Evolutionary conservation across 257 asterid genomes (phyloP).

Genomic region (Nicotiana obtusifolia): DNA sequence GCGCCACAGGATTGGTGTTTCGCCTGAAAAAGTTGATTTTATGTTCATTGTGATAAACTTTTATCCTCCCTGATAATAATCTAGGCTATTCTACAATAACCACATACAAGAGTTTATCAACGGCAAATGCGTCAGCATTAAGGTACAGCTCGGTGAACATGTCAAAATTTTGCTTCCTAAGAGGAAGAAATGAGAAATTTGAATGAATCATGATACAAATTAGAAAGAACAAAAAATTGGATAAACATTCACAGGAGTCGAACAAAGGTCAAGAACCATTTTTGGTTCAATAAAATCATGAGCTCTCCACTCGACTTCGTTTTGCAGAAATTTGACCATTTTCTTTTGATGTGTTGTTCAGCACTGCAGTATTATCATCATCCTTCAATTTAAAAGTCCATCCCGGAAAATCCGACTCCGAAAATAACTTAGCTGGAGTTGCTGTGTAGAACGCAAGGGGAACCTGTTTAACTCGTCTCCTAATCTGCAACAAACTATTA

Average conservation of each 20-base stretch:
- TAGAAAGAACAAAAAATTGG: not conserved
- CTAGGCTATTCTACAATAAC: not conserved
- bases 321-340: constrained; percentile 26
- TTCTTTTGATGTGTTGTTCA: constrained; percentile 14
- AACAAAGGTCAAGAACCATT: not conserved
- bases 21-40: no score
- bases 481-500: constrained; percentile 43
- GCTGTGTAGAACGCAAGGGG: constrained; percentile 81
- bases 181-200: not conserved
- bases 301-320: constrained; percentile 37
- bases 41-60: no score
- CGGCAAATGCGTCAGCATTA: not conserved
- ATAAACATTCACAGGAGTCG: not conserved
- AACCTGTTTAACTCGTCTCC: constrained; percentile 87
- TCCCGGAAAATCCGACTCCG: constrained; percentile 69
- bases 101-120: not conserved
- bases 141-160: not conserved
- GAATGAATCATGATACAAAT: not conserved
- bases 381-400: constrained; percentile 60
- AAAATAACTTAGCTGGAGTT: constrained; percentile 62
- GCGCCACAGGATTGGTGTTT: no score
- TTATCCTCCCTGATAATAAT: not conserved
- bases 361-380: constrained; percentile 4
- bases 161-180: not conserved
- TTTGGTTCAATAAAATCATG: not conserved